These are phyloP conservation scores for Apiospora hydei DNA, from an alignment of 2,329 filamentous ascomycete genomes.

Conservation along the genomic window DNA sequence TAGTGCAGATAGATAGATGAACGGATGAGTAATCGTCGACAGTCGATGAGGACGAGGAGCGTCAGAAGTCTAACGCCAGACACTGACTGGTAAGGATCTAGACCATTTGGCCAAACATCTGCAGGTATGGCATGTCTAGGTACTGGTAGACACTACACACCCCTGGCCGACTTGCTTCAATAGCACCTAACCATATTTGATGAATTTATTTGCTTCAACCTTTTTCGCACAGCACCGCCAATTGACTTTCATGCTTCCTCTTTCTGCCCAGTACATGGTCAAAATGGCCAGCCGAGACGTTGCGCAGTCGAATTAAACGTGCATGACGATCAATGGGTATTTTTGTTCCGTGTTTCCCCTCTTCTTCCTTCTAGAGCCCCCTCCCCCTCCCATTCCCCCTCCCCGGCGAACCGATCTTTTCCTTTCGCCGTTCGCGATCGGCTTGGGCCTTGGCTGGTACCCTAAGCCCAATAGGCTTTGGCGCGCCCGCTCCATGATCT, in stretches of 20 bases:
- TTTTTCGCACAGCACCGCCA: background rate
- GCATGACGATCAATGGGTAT: conserved; percentile 17
- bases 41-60: background rate
- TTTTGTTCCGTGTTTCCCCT: background rate
- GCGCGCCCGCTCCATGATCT: background rate
- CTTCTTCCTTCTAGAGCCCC: background rate
- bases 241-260: background rate
- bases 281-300: background rate
- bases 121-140: too few relatives aligned
- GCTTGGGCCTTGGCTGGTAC: background rate
- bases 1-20: background rate
- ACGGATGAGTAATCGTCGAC: background rate
- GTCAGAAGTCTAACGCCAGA: background rate
- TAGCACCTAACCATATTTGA: background rate
- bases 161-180: background rate
- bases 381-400: background rate
- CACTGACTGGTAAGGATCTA: too few relatives aligned
- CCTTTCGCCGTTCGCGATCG: background rate
- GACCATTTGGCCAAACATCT: background rate
- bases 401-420: background rate
- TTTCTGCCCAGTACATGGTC: background rate
- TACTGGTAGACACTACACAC: too few relatives aligned
- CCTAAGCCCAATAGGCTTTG: conserved; percentile 17
- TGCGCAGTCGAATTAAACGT: conserved; percentile 17
- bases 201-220: background rate